Conservation (phyloP, 129 eudicot genomes). For the Chrysanthemum seticuspe region DNA sequence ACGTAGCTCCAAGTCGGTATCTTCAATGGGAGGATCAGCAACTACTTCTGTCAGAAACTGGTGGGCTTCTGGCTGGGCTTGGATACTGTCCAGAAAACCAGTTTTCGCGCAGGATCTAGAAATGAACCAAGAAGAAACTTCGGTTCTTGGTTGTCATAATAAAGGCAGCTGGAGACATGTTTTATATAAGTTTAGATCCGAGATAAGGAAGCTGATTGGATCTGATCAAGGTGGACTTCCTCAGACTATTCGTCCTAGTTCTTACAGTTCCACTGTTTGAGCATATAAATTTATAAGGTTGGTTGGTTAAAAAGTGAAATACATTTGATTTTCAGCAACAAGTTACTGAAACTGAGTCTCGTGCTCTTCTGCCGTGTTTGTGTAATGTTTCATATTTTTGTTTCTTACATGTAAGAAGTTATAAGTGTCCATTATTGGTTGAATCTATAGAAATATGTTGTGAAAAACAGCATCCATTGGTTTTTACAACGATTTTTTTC, state of each 20-base stretch:
- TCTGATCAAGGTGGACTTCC: slow-evolving; percentile 53
- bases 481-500: not conserved
- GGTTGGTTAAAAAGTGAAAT: not conserved
- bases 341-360: not conserved
- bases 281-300: not conserved
- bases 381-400: slow-evolving; percentile 9
- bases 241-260: slow-evolving; percentile 51
- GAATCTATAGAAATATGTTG: slow-evolving; percentile 19
- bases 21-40: slow-evolving; percentile 54
- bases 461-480: not conserved
- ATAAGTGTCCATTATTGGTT: not conserved
- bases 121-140: slow-evolving; percentile 75
- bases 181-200: slow-evolving; percentile 58
- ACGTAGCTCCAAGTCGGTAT: slow-evolving; percentile 68
- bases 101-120: slow-evolving; percentile 83
- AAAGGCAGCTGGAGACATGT: slow-evolving; percentile 81
- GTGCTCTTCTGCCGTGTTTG: not conserved
- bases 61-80: slow-evolving; percentile 74
- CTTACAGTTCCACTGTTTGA: slow-evolving; percentile 31
- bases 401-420: slow-evolving; percentile 20
- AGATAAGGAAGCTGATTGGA: slow-evolving; percentile 52
- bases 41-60: slow-evolving; percentile 57
- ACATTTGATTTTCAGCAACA: slow-evolving; percentile 1
- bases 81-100: slow-evolving; percentile 86
- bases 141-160: slow-evolving; percentile 55